These are phyloP conservation scores for Yamadazyma scolyti DNA, from an alignment of 805 yeast genomes.

Conservation along the genomic window DNA sequence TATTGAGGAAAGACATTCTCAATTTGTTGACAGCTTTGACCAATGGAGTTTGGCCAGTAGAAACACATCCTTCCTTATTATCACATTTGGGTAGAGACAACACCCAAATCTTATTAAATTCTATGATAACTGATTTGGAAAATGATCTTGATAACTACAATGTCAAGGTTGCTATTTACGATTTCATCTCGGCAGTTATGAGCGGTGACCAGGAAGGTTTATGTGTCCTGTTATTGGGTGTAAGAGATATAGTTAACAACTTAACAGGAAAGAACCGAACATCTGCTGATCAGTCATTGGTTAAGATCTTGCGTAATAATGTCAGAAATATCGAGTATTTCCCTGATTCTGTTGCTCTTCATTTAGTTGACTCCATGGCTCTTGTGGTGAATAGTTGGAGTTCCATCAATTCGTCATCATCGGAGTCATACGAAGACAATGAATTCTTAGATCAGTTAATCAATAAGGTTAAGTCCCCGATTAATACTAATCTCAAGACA, in stretches of 20 bases:
- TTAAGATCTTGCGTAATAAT: slow-evolving; percentile 53
- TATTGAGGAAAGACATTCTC: slow-evolving; percentile 49
- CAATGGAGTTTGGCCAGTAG: slow-evolving; percentile 50
- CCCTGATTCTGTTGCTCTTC: slow-evolving; percentile 63
- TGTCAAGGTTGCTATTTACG: slow-evolving; percentile 55
- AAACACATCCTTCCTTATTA: slow-evolving; percentile 69
- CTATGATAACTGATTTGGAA: slow-evolving; percentile 58
- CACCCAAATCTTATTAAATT: slow-evolving; percentile 56
- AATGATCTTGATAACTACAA: slow-evolving; percentile 50
- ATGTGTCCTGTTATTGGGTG: slow-evolving; percentile 65
- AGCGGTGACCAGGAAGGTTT: slow-evolving; percentile 75
- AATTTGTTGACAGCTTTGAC: slow-evolving; percentile 57
- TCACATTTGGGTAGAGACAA: slow-evolving; percentile 73
- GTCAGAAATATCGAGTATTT: slow-evolving; percentile 48
- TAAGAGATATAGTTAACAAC: slow-evolving; percentile 46
- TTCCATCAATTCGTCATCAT: slow-evolving; percentile 13
- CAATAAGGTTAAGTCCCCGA: slow-evolving; percentile 21
- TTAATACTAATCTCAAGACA: slow-evolving; percentile 3
- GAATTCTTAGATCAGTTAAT: slow-evolving; percentile 44
- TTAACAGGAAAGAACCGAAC: slow-evolving; percentile 14
- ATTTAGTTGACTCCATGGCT: slow-evolving; percentile 68
- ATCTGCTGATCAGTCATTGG: slow-evolving; percentile 35
- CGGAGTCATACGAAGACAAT: slow-evolving; percentile 38
- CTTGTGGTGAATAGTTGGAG: slow-evolving; percentile 74
- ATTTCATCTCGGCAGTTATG: slow-evolving; percentile 64